Evolutionary conservation across 1,284 basidiomycete genomes (phyloP).

Genomic region (Cutaneotrichosporon arboriforme): DNA sequence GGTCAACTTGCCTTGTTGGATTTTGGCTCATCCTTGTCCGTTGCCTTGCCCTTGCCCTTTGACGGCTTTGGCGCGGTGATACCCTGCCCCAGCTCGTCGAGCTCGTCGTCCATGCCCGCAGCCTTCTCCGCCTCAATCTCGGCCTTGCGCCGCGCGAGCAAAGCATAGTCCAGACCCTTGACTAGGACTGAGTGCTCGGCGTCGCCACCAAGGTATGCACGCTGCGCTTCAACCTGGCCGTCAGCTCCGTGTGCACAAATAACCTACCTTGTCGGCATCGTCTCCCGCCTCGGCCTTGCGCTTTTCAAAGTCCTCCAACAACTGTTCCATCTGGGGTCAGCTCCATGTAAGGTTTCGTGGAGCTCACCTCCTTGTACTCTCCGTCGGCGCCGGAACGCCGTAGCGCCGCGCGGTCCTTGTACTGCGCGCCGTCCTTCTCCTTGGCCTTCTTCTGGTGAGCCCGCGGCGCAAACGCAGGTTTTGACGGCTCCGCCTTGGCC

Average conservation of each 20-base stretch:
- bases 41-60: constrained; percentile 11
- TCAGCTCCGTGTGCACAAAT: background rate
- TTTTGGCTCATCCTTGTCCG: background rate
- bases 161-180: constrained; percentile 78
- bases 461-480: constrained; percentile 33
- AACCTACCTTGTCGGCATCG: constrained; percentile 36
- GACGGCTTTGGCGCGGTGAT: background rate
- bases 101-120: constrained; percentile 65
- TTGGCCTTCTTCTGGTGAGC: constrained; percentile 25
- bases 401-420: constrained; percentile 46
- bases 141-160: constrained; percentile 77
- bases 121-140: constrained; percentile 52
- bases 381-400: constrained; percentile 40
- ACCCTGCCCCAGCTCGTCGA: constrained; percentile 55
- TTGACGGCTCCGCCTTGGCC: constrained; percentile 2
- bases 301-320: constrained; percentile 72
- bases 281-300: constrained; percentile 59
- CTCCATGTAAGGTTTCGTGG: background rate
- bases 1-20: constrained; percentile 27
- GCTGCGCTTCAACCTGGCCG: constrained; percentile 65
- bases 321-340: constrained; percentile 60
- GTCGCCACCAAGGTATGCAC: constrained; percentile 81
- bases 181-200: constrained; percentile 76
- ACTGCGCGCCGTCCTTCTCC: constrained; percentile 27
- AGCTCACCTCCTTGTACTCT: constrained; percentile 41